These are phyloP conservation scores for Aspergillus melleus DNA, from an alignment of 2,329 filamentous ascomycete species.

Conservation along the genomic window DNA sequence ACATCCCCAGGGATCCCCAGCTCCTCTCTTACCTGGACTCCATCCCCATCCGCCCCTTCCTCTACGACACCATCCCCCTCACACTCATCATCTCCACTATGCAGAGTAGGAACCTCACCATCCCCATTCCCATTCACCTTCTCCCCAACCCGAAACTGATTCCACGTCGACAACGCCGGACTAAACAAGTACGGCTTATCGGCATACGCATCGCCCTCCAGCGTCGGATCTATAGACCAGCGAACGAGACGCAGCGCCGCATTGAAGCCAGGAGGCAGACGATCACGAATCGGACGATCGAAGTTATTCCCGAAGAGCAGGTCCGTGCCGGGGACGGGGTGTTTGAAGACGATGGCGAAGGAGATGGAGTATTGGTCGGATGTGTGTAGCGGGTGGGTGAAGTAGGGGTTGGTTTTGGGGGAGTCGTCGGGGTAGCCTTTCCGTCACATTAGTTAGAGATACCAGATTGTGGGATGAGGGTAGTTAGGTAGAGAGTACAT, in stretches of 20 bases:
- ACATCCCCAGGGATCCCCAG: constrained; percentile 55
- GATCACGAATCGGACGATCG: constrained; percentile 82
- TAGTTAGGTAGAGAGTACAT: constrained; percentile 23
- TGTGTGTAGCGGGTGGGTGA: constrained; percentile 67
- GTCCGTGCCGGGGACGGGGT: constrained; percentile 64
- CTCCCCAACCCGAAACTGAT: constrained; percentile 68
- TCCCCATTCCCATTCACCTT: constrained; percentile 28
- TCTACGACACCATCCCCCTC: constrained; percentile 52
- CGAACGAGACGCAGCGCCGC: constrained; percentile 82
- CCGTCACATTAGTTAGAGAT: background rate
- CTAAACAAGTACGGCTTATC: constrained; percentile 87
- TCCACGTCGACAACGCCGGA: constrained; percentile 76
- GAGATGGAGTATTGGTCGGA: constrained; percentile 83
- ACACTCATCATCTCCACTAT: constrained; percentile 47
- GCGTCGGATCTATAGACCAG: constrained; percentile 85
- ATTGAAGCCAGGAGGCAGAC: constrained; percentile 81
- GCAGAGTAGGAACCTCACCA: constrained; percentile 36
- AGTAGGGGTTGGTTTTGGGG: constrained; percentile 73
- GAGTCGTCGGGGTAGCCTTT: constrained; percentile 72
- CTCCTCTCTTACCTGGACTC: constrained; percentile 46
- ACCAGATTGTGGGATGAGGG: background rate
- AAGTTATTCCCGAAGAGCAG: constrained; percentile 96
- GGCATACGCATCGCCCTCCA: constrained; percentile 87
- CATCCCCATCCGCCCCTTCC: constrained; percentile 63
- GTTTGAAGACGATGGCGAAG: constrained; percentile 74